Base-by-base conservation (phyloP, 192 early-diverging fungal species). In the Linderina pennispora region DNA sequence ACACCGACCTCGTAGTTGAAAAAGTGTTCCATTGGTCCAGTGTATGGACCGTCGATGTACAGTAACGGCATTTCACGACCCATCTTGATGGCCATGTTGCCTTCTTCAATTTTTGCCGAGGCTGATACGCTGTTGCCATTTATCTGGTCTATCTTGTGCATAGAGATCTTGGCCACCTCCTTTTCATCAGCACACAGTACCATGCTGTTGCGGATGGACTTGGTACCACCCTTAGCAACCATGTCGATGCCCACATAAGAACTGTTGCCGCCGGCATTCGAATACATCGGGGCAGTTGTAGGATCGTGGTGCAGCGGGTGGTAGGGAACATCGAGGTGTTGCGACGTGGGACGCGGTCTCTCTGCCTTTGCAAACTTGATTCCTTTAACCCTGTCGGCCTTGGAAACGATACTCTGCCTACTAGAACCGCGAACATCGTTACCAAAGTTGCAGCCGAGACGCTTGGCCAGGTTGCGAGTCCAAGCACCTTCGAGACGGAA, bases 401-500 rank as follows among this genome's bases (percentile, higher is more conserved):
- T 40, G 26, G 37, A 21, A 17, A 59, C 35, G 7, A 56, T 23
- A 8, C 42, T 38, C 26, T 63, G 50, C 3, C 33, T 11, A 1
- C 21, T 19, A 2, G 55, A 59, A 17, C 19, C 19, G 11, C 48
- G 55, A 4, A 42, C 34, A 18, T 71, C 53, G 19, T 26, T 36
- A 10, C 74, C 67, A 39, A 68, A 53, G 24, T 80, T 62, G 66
- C 84, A 86, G 22, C 86, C 86, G 4, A 90, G 74, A 9, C 77
- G 72, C 44, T 80, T 63, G 13, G 81, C 75, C 8, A 83, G 54
- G 24, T 57, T 58, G 48, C 65, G 73, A 4, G 88, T 87, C 80
- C 85, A 90, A 55, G 83, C 81, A 15, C 86, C 86, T 22, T 75
- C 69, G n/a, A 88, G 48, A 37, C 87, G 82, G 45, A 89, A 80